Base-by-base conservation (phyloP, 1,139 yeast species). In the Geotrichum histeridarum region DNA sequence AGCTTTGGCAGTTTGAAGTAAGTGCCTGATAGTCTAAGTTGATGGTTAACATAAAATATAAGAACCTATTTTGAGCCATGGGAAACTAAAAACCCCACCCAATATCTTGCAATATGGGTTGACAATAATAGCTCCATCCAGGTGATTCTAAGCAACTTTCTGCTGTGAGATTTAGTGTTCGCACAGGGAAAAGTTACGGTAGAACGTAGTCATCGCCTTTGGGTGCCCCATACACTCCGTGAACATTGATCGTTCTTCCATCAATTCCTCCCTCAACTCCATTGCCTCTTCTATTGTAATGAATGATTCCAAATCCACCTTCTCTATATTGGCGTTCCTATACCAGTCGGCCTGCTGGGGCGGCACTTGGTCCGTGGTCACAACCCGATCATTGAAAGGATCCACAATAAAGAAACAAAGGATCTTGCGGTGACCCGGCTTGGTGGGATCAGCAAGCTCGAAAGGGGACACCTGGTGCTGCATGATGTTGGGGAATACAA, bases 401-500 rank as follows among this genome's bases (percentile, higher is more conserved):
- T 75, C 78, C 35, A 69, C 71, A 8, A 76, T 33, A 56, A 75
- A 75, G 59, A 73, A 71, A 54, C 78, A 73, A 55, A 76, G 63
- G 46, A 76, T 74, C 60, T 72, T 74, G 41, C 78, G 64, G 57
- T 69, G 70, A 1, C 79, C 79, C 0, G 69, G 66, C 54, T 68
- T 74, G 5, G 71, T 56, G 50, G 61, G 61, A 56, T 76, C 79
- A 7, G 58, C 57, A 54, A 76, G 70, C 49, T 68, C 69, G 61
- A 76, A 76, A 2, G 72, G 67, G 49, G 71, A 73, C 14, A 76
- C 77, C 47, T 66, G 72, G 59, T 75, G 79, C 60, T 75, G 79
- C 52, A 63, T 68, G 37, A 60, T 57, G 60, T 76, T 76, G 3
- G 79, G 78, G 59, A 75, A 76, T 9, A 75, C 64, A 6, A 75